A percentile compares a stretch with the other conserved stretches of the same genome.
Conservation (phyloP, 169 alveolate genomes). For the Ichthyophthirius multifiliis region DNA sequence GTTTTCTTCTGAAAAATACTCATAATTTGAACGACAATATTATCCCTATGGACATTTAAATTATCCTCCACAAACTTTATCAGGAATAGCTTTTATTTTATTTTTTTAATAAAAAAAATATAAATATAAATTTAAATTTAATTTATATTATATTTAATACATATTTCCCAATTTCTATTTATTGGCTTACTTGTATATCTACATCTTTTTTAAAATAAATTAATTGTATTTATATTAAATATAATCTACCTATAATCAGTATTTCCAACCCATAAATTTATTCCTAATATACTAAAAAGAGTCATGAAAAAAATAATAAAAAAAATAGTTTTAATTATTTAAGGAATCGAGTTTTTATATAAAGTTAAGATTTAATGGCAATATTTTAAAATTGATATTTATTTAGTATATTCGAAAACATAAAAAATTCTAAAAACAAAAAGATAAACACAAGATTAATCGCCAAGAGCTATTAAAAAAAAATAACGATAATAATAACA, state of each 20-base stretch:
- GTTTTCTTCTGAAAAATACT: too few species aligned
- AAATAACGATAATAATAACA: not conserved
- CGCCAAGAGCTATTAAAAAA: not conserved
- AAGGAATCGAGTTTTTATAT: not conserved
- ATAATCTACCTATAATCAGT: not conserved
- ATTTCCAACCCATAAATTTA: not conserved
- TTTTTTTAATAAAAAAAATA: not conserved
- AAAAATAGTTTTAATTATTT: not conserved
- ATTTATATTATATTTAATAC: not conserved
- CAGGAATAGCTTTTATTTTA: not conserved
- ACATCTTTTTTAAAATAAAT: not conserved
- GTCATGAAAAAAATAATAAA: not conserved
- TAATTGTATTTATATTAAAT: not conserved
- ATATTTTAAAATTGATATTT: not conserved
- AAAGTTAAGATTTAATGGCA: not conserved
- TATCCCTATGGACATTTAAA: not conserved
- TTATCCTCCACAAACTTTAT: not conserved
- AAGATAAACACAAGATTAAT: not conserved
- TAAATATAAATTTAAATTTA: not conserved
- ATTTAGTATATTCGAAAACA: not conserved
- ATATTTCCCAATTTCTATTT: not conserved
- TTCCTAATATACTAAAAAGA: not conserved
- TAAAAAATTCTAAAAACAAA: not conserved
- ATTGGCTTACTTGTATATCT: not conserved
- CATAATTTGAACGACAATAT: not conserved